phyloP scores from a whole-genome alignment of 2,329 filamentous ascomycete genomes.

The Cladosporium sp. region DNA sequence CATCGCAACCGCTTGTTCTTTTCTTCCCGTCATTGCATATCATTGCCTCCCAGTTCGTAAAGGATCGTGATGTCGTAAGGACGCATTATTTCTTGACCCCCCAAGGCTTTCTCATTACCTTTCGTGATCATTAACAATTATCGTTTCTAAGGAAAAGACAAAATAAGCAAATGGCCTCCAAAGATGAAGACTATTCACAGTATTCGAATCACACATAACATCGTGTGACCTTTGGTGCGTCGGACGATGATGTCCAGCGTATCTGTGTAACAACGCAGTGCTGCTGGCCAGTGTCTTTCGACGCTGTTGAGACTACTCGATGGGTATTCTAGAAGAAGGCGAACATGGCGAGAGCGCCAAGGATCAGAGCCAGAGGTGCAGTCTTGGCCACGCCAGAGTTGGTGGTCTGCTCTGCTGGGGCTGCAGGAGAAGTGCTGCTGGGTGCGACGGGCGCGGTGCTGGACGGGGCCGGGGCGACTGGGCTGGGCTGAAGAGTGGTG shows the following conservation, averaged over 20 bases:
- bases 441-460: background rate
- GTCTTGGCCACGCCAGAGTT: slow-evolving; percentile 5
- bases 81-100: background rate
- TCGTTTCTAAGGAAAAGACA: no score
- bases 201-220: background rate
- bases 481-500: slow-evolving; percentile 3
- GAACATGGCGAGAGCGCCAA: slow-evolving; percentile 3
- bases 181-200: background rate
- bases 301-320: background rate
- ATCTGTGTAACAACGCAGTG: no score
- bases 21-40: background rate
- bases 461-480: background rate
- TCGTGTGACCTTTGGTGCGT: background rate
- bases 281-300: background rate
- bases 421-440: background rate
- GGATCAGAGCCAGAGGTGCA: slow-evolving; percentile 4
- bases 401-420: slow-evolving; percentile 2
- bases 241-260: no score
- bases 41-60: background rate
- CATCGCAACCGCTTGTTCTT: background rate
- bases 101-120: background rate
- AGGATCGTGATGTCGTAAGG: slow-evolving; percentile 3
- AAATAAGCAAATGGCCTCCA: background rate
- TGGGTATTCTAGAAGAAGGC: slow-evolving; percentile 5
- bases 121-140: background rate